Evolutionary conservation across 352 stramenopile genomes (phyloP).

Genomic region (Phytophthora constricta): DNA sequence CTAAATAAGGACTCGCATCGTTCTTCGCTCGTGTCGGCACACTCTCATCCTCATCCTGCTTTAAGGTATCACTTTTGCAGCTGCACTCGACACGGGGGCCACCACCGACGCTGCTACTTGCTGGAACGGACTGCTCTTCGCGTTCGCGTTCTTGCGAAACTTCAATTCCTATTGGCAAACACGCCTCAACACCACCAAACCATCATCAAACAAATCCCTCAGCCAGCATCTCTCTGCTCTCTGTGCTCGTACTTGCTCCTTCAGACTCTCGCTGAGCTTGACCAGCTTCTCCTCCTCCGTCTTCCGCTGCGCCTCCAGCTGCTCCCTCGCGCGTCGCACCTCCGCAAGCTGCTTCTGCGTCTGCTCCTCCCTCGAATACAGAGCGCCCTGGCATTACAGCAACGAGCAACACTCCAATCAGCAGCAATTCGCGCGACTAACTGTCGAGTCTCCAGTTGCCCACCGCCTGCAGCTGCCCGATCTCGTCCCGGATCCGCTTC

Average conservation of each 20-base stretch:
- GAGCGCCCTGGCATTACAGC: constrained; percentile 29
- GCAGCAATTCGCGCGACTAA: too few relatives aligned
- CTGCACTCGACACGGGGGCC: neutral
- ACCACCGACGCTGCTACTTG: constrained; percentile 32
- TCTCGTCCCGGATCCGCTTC: constrained; percentile 63
- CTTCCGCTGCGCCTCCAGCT: constrained; percentile 39
- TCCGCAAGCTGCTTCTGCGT: constrained; percentile 50
- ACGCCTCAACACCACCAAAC: neutral
- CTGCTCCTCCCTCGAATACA: constrained; percentile 58
- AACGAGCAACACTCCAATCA: neutral
- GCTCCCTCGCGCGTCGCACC: constrained; percentile 42
- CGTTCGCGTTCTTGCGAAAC: constrained; percentile 25
- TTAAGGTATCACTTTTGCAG: neutral
- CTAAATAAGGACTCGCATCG: neutral
- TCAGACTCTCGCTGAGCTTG: constrained; percentile 41
- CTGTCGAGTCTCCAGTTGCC: too few relatives aligned
- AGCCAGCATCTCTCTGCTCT: neutral
- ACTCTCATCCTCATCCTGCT: constrained; percentile 14
- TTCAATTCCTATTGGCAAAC: constrained; percentile 35
- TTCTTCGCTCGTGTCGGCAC: neutral
- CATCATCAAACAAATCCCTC: neutral
- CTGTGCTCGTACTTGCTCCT: constrained; percentile 27
- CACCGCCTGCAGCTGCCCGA: constrained; percentile 55
- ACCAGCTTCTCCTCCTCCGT: constrained; percentile 40
- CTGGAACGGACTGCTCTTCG: constrained; percentile 34